Evolutionary conservation across 345 rosid genomes (phyloP).

Genomic region (Adansonia digitata): DNA sequence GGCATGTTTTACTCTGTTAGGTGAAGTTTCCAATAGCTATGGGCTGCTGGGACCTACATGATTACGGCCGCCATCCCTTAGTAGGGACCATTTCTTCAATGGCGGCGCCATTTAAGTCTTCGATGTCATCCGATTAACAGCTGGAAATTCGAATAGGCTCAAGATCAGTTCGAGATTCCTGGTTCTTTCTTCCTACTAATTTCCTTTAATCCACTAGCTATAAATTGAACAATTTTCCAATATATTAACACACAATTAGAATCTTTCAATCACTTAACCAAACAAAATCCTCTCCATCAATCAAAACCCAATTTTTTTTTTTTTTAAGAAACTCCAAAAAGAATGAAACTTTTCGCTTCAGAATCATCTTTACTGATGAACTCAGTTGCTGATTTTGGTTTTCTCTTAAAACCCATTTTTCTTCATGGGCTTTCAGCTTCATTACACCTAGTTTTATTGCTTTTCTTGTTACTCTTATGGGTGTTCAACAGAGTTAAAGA

Average conservation of each 20-base stretch:
- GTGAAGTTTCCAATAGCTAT: too few species aligned
- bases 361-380: conserved; percentile 4
- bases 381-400: conserved; percentile 18
- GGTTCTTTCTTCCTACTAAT: too few species aligned
- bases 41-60: too few species aligned
- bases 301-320: not conserved
- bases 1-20: too few species aligned
- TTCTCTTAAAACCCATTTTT: conserved; percentile 28
- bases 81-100: too few species aligned
- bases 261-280: not conserved
- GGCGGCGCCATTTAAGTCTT: too few species aligned
- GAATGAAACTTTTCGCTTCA: conserved; percentile 15
- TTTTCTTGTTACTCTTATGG: conserved; percentile 30
- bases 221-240: too few species aligned
- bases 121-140: too few species aligned
- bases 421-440: conserved; percentile 31
- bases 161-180: too few species aligned
- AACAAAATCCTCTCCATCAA: not conserved
- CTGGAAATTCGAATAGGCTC: too few species aligned
- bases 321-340: not conserved
- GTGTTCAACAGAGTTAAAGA: conserved; percentile 25
- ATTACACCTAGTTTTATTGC: conserved; percentile 36
- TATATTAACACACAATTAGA: not conserved
- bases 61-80: too few species aligned
- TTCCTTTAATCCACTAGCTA: too few species aligned